Conservation (phyloP, 2,329 filamentous ascomycete species). For the Colletotrichum theobromicola region DNA sequence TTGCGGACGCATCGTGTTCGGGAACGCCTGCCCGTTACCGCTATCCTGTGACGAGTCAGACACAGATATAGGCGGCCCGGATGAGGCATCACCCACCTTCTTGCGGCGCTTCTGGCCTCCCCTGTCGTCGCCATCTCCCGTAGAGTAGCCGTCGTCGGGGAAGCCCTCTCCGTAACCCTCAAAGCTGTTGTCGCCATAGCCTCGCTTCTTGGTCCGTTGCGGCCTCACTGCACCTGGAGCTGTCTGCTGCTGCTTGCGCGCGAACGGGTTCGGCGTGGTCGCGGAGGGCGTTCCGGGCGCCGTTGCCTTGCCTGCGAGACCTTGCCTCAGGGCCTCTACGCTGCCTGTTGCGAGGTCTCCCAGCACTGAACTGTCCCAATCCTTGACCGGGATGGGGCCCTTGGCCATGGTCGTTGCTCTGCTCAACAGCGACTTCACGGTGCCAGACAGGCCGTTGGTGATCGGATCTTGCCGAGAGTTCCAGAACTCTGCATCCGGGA, state of each 20-base stretch:
- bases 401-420: conserved; percentile 63
- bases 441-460: conserved; percentile 53
- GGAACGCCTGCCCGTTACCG: conserved; percentile 43
- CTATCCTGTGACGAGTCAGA: conserved; percentile 55
- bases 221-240: conserved; percentile 48
- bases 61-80: conserved; percentile 28
- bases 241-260: conserved; percentile 17
- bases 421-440: conserved; percentile 47
- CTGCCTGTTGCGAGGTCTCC: conserved; percentile 57
- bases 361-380: conserved; percentile 64
- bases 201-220: conserved; percentile 75
- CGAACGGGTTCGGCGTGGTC: conserved; percentile 28
- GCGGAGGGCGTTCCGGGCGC: conserved; percentile 58
- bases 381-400: conserved; percentile 57
- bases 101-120: conserved; percentile 66
- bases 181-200: conserved; percentile 77
- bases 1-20: conserved; percentile 51
- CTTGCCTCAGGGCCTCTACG: conserved; percentile 41
- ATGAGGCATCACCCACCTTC: conserved; percentile 53
- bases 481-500: conserved; percentile 44
- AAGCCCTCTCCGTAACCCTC: conserved; percentile 78
- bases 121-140: conserved; percentile 71
- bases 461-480: conserved; percentile 53
- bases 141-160: conserved; percentile 76
- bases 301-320: conserved; percentile 51